Evolutionary conservation across 139 green algal genomes (phyloP), one percentile per base, ranked within the genome.

Genomic region (Micractinium conductrix): DNA sequence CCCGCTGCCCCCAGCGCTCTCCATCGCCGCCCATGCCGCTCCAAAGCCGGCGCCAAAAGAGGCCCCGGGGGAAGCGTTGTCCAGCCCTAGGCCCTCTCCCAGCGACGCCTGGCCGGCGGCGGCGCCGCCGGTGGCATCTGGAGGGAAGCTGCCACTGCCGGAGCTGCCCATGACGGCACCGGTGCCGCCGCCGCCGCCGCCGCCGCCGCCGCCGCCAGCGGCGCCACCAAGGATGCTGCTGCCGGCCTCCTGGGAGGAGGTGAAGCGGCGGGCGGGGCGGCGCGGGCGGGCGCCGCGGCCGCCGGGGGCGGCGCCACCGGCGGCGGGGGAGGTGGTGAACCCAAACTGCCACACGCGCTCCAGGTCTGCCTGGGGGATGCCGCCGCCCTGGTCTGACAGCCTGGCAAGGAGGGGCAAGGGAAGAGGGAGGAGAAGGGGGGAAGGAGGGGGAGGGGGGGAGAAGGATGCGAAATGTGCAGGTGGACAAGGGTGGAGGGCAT

Each of bases 341-440:
- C 93, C 93, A 60, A 95, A 96, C n/a, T 88, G 85, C 89, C 89
- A 97, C 16, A 96, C 92, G 70, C 91, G 80, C 22, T 88, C 71
- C 22, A 90, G 50, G 28, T 92, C 19, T 5, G 86, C 73, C 1
- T 88, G 40, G 2, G 90, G 53, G 22, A 98, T 94, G 76, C 96
- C 96, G 4, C 95, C 95, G 0, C 96, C 96, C 62, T 96, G 91
- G 85, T 98, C 95, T 45, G 80, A 92, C 33, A 98, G 81, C 82
- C 84, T 90, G 86, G 88, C 81, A 28, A 88, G 58, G 28, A 42
- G 50, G n/a, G 43, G 17, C 48, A 58, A 58, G 48, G 53, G 53
- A 16, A 24, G 8, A 62, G 53, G 53, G 8, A 24, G 53, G 10
- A 22, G 8, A 62, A 24, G 53, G 53, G 53, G 24, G 5, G 8